phyloP scores from a whole-genome alignment of 2,329 filamentous ascomycete genomes.

The Aureobasidium melanogenum region DNA sequence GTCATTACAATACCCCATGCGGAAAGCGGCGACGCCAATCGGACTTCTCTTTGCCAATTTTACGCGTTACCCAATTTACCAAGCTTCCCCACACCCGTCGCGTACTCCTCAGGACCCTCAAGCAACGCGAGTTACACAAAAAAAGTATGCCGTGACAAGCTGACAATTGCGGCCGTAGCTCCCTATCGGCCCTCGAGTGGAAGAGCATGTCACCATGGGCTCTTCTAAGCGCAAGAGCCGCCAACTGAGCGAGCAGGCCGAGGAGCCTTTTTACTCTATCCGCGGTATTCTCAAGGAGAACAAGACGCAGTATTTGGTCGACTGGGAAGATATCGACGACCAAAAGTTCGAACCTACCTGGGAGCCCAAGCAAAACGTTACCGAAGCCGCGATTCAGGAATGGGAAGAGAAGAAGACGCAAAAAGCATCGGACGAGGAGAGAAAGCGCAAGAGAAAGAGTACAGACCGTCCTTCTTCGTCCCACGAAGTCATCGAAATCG shows the following conservation, averaged over 20 bases:
- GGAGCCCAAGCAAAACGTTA: constrained; percentile 36
- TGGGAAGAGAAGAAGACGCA: constrained; percentile 25
- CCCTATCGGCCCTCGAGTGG: neutral
- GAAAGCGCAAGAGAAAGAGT: neutral
- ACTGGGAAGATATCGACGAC: constrained; percentile 44
- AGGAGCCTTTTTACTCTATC: constrained; percentile 19
- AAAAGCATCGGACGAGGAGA: neutral
- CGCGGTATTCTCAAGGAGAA: constrained; percentile 26
- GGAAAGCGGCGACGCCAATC: neutral
- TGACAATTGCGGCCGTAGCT: neutral
- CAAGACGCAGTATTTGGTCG: constrained; percentile 41
- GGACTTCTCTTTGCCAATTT: neutral
- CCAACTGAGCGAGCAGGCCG: neutral
- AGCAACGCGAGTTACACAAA: neutral
- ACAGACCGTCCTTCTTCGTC: neutral
- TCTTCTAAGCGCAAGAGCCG: neutral
- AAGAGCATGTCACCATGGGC: neutral
- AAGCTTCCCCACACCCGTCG: neutral
- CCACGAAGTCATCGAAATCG: neutral
- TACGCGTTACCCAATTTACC: neutral
- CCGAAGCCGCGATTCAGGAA: constrained; percentile 26
- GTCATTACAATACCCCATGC: neutral
- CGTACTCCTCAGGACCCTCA: neutral
- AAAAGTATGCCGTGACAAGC: neutral
- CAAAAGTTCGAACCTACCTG: constrained; percentile 43